phyloP scores from a whole-genome alignment of 2,329 filamentous ascomycete species.

The Penicillium sclerotiorum region DNA sequence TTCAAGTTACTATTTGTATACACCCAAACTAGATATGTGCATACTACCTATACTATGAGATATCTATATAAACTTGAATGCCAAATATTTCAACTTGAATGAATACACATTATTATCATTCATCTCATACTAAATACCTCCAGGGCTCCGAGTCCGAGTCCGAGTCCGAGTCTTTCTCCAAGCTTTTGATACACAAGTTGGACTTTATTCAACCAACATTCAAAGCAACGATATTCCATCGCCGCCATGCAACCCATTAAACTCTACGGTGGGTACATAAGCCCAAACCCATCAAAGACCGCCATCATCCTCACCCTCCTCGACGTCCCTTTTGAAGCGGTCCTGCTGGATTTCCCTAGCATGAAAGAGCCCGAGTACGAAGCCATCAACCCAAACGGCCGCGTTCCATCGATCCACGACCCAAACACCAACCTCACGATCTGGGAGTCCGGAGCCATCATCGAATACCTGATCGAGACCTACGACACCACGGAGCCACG shows the following conservation, averaged over 20 bases:
- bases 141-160: too few species aligned
- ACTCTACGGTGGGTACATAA: not conserved
- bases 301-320: slow-evolving; percentile 31
- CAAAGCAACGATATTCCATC: too few species aligned
- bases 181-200: too few species aligned
- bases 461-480: slow-evolving; percentile 44
- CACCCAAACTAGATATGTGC: too few species aligned
- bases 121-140: too few species aligned
- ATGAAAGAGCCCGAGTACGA: slow-evolving; percentile 25
- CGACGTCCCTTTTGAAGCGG: slow-evolving; percentile 23
- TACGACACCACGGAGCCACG: slow-evolving; percentile 41
- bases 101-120: too few species aligned
- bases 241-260: not conserved
- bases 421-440: slow-evolving; percentile 37
- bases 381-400: slow-evolving; percentile 30
- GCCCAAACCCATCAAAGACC: slow-evolving; percentile 30
- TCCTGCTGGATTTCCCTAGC: slow-evolving; percentile 16
- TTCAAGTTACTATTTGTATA: too few species aligned
- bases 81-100: too few species aligned
- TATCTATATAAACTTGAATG: too few species aligned
- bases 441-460: slow-evolving; percentile 24
- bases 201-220: too few species aligned
- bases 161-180: too few species aligned
- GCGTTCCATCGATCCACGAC: slow-evolving; percentile 32
- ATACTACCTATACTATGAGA: too few species aligned